Evolutionary conservation across 2,329 filamentous ascomycete species (phyloP), one percentile per base, ranked within the genome.

Genomic region (Alternaria rosae): DNA sequence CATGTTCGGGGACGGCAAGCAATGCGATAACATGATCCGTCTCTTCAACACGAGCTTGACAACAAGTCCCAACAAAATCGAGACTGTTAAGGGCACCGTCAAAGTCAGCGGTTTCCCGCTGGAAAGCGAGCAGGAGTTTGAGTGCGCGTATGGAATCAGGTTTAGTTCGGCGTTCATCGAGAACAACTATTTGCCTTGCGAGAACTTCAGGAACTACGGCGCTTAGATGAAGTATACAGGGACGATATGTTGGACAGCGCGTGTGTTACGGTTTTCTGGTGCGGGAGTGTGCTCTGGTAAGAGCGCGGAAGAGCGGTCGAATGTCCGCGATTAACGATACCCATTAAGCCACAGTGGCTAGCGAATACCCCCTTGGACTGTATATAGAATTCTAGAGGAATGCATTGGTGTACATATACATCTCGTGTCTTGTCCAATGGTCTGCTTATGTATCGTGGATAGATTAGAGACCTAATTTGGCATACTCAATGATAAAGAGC

Each of bases 1-100:
- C 2, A 78, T 77, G 5, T 85, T 85, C 61, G 79, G 77, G 10
- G 75, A 82, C 52, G 76, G 76, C 10, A 70, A 74, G 44, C 66
- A 71, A 0, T 85, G 83, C 71, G 82, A 85, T 53, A 79, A 82
- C 32, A 81, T 83, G 73, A 75, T 80, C 12, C 74, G 81, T 12
- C 60, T 84, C 11, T 85, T 82, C 72, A 81, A 85, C 63, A 84
- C 84, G 0, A 76, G 78, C 1, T 71, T 85, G 3, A 80, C 82
- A 0, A 73, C 73, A 0, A 71, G 68, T 2, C 61, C 65, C 0
- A 75, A 78, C 26, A 52, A 60, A 1, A 78, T 81, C 3, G 71
- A 79, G 32, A 62, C 54, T 0, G 74, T 82, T 3, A 71, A 64
- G 30, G 80, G 80, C 0, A 73, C 68, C 0, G 75, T 82, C 3